Evolutionary conservation across 129 eudicot species (phyloP), one percentile per base, ranked within the genome.

Genomic region (Calendula officinalis): DNA sequence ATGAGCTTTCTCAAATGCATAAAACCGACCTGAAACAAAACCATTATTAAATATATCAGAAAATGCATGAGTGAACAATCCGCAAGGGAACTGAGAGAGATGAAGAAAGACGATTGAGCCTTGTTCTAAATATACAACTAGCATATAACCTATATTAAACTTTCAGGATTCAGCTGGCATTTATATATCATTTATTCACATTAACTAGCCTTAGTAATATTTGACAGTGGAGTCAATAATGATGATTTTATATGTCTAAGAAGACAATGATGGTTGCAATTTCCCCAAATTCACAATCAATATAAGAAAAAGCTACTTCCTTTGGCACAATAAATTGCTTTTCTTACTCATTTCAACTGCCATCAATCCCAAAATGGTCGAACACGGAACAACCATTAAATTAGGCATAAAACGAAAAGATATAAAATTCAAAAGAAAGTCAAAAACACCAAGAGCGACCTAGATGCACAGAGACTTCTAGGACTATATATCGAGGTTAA

Each of bases 1-100:
- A 66, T 32, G 32, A 3, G 68, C 50, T 62, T 44, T 62, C 42
- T 62, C 42, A 17, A 22, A 62, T 45, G 68, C 68, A 32, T 44
- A 44, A 5, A 43, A 34, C 5, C 69, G 69, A 47, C 69, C 69
- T 64, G 37, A 34, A 43, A 6, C 11, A 62, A 8, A 33, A 62
- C 36, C 14, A 33, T 14, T 9, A 44, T n/a, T 10, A 30, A 12
- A 35, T 6, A 48, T 11, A 13, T 12, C 40, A 49, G 30, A 53
- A 62, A 56, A 10, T 12, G 14, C 15, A 3, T 46, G 37, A 22
- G 36, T 32, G 56, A 22, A 54, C 10, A 41, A 41, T 22, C 30
- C 2, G 30, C 30, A 22, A 22, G 30, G 30, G 30, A 22, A 2
- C 30, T 22, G 30, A 22, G 30, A 22, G 30, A 22, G 30, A 22